These are phyloP conservation scores for Hebeloma cylindrosporum DNA, from an alignment of 768 basidiomycete genomes.

Conservation along the genomic window DNA sequence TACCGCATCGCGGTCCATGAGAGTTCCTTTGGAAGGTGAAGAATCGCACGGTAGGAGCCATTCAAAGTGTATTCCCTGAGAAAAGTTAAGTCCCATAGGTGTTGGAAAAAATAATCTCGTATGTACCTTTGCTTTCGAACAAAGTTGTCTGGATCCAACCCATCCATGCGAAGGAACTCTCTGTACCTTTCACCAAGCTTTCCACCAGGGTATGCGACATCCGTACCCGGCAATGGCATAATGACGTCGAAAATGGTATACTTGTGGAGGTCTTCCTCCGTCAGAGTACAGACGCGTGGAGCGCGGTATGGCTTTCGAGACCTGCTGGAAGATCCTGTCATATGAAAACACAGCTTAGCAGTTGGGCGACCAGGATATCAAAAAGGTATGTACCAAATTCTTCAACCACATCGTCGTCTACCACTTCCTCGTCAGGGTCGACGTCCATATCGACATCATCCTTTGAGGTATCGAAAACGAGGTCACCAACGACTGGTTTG, in stretches of 20 bases:
- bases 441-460: slow-evolving; percentile 35
- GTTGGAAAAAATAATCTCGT: background rate
- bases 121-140: slow-evolving; percentile 84
- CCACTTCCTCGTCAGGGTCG: slow-evolving; percentile 29
- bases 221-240: slow-evolving; percentile 95
- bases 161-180: slow-evolving; percentile 81
- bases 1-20: slow-evolving; percentile 84
- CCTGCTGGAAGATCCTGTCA: slow-evolving; percentile 32
- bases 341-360: slow-evolving; percentile 1
- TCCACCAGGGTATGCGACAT: slow-evolving; percentile 91
- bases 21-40: slow-evolving; percentile 81
- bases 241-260: slow-evolving; percentile 94
- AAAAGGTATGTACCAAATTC: slow-evolving; percentile 21
- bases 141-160: slow-evolving; percentile 88
- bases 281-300: slow-evolving; percentile 74
- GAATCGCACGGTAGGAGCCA: slow-evolving; percentile 91
- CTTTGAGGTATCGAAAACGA: slow-evolving; percentile 69
- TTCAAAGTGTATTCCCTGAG: slow-evolving; percentile 86
- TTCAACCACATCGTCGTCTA: slow-evolving; percentile 19
- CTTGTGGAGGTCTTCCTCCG: slow-evolving; percentile 72
- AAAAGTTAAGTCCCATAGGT: slow-evolving; percentile 4
- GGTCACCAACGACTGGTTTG: slow-evolving; percentile 80
- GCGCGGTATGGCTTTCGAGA: slow-evolving; percentile 59
- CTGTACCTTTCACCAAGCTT: slow-evolving; percentile 82
- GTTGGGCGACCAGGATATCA: background rate